phyloP scores from a whole-genome alignment of 1,284 basidiomycete species.

The Fomitopsis palustris region DNA sequence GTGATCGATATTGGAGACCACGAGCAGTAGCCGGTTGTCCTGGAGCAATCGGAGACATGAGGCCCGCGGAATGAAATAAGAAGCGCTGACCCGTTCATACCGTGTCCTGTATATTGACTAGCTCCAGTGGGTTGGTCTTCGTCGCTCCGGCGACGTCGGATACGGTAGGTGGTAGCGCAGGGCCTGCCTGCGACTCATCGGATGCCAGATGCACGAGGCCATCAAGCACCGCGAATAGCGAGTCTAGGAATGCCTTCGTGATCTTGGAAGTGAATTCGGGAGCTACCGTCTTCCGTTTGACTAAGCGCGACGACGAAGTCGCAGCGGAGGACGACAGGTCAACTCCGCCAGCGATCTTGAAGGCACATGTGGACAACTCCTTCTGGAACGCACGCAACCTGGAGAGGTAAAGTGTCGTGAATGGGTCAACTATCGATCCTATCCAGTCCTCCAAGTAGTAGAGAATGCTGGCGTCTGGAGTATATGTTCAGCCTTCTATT shows the following conservation, averaged over 20 bases:
- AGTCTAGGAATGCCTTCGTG: constrained; percentile 85
- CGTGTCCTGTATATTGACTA: constrained; percentile 57
- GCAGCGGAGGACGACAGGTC: constrained; percentile 47
- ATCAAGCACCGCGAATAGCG: constrained; percentile 86
- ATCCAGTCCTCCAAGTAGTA: constrained; percentile 88
- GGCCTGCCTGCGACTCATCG: constrained; percentile 54
- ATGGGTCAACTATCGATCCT: constrained; percentile 51
- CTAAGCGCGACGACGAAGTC: constrained; percentile 39
- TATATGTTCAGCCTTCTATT: not conserved
- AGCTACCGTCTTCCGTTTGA: constrained; percentile 57
- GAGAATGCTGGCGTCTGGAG: constrained; percentile 79
- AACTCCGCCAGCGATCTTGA: constrained; percentile 81
- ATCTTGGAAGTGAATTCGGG: constrained; percentile 68
- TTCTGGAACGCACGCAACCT: constrained; percentile 84
- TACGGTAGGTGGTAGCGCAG: constrained; percentile 33
- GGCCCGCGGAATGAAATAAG: not conserved
- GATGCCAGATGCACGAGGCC: constrained; percentile 86
- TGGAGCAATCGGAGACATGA: constrained; percentile 28
- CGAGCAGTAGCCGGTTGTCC: constrained; percentile 87
- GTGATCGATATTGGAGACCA: constrained; percentile 87
- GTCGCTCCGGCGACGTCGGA: constrained; percentile 28
- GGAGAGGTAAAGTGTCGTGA: constrained; percentile 64
- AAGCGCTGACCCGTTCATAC: constrained; percentile 37
- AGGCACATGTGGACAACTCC: constrained; percentile 75
- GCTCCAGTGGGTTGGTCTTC: constrained; percentile 45